A percentile compares a stretch with the other conserved stretches of the same genome.
phyloP scores from a whole-genome alignment of 306 rosid species.

The Neltuma alba region DNA sequence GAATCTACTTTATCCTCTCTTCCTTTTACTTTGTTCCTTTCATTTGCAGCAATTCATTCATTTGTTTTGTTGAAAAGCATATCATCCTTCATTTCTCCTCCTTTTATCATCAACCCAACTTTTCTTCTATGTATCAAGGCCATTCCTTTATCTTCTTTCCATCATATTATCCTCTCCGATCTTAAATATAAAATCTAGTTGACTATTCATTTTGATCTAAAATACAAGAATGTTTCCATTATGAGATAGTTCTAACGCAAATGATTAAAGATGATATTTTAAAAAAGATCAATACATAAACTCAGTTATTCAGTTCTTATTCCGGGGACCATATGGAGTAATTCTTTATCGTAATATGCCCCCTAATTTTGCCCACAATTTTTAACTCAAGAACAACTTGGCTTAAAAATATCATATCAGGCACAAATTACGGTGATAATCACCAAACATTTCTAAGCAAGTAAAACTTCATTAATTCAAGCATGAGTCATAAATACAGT shows the following conservation, averaged over 20 bases:
- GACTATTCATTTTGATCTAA: neutral
- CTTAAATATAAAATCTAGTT: too few species aligned
- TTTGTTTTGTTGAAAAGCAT: conserved; percentile 44
- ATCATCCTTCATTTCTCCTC: neutral
- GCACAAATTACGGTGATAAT: neutral
- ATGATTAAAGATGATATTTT: too few species aligned
- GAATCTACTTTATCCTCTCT: conserved; percentile 56
- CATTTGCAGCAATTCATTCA: conserved; percentile 66
- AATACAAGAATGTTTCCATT: too few species aligned
- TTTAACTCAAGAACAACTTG: neutral
- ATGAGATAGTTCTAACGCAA: too few species aligned
- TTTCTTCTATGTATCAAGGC: neutral
- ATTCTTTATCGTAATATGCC: too few species aligned
- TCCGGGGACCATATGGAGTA: too few species aligned
- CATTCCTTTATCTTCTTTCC: neutral
- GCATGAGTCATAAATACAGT: neutral
- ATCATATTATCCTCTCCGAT: too few species aligned
- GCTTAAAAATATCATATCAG: neutral
- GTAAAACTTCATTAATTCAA: neutral
- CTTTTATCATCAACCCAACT: neutral
- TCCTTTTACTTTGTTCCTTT: conserved; percentile 55
- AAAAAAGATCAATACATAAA: too few species aligned
- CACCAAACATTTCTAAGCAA: neutral
- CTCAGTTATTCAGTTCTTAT: too few species aligned
- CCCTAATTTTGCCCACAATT: neutral